phyloP scores from a whole-genome alignment of 2,329 filamentous ascomycete species.

The Ilyonectria mors-panacis region DNA sequence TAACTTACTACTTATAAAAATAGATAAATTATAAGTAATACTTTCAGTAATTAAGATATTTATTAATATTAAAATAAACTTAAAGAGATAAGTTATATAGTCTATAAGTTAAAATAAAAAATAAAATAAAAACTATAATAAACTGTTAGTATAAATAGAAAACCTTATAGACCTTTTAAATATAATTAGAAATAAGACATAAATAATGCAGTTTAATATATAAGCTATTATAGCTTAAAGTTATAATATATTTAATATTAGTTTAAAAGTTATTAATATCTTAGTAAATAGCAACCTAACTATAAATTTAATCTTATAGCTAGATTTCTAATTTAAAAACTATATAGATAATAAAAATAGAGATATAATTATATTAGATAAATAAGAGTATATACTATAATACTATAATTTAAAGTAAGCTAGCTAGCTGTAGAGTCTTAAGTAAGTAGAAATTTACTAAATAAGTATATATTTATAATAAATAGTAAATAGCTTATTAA shows the following conservation, averaged over 20 bases:
- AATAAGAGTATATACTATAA: too few species aligned
- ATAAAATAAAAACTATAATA: neutral
- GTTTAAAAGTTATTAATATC: neutral
- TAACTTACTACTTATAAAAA: too few species aligned
- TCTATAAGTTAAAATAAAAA: neutral
- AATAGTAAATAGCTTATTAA: neutral
- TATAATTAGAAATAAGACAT: neutral
- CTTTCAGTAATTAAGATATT: neutral
- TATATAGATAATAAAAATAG: neutral
- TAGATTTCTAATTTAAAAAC: too few species aligned
- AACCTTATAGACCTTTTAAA: neutral
- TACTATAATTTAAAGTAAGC: neutral
- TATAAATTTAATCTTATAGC: too few species aligned
- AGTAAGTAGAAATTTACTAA: neutral
- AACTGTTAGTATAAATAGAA: neutral
- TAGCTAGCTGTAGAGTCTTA: neutral
- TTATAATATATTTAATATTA: neutral
- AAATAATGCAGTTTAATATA: neutral
- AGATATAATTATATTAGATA: too few species aligned
- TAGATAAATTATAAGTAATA: neutral
- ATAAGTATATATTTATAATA: neutral
- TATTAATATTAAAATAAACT: too few species aligned
- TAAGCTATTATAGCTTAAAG: neutral
- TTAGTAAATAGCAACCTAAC: neutral
- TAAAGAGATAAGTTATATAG: neutral